A percentile compares a stretch with the other conserved stretches of the same genome.
These are phyloP conservation scores for Orbilia oligospora DNA, from an alignment of 2,329 filamentous ascomycete genomes.

Conservation along the genomic window DNA sequence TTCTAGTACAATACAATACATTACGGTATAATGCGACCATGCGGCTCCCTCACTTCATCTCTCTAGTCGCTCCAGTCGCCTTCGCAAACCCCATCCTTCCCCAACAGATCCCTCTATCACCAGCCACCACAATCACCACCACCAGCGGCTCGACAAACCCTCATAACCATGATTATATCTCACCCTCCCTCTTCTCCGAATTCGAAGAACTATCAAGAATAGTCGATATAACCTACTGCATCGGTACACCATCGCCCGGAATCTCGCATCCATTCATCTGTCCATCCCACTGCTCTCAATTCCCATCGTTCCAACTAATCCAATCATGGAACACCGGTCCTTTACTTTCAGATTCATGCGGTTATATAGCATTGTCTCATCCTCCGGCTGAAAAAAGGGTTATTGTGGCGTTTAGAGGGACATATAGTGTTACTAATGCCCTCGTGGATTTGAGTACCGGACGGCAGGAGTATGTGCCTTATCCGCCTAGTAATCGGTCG, in stretches of 20 bases:
- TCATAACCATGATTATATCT: slow-evolving; percentile 34
- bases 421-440: slow-evolving; percentile 92
- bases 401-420: slow-evolving; percentile 91
- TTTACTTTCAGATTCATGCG: slow-evolving; percentile 89
- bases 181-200: slow-evolving; percentile 69
- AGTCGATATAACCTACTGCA: slow-evolving; percentile 85
- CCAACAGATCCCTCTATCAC: slow-evolving; percentile 31
- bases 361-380: slow-evolving; percentile 92
- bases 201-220: slow-evolving; percentile 91
- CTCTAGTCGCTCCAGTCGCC: not conserved
- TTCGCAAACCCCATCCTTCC: slow-evolving; percentile 45
- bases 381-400: slow-evolving; percentile 74
- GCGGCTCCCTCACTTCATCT: slow-evolving; percentile 4
- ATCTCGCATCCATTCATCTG: slow-evolving; percentile 87
- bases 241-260: slow-evolving; percentile 79
- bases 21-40: slow-evolving; percentile 14
- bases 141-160: too few species aligned
- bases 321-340: slow-evolving; percentile 90
- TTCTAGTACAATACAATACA: not conserved
- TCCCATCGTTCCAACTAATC: slow-evolving; percentile 82
- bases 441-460: slow-evolving; percentile 90
- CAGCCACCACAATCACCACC: not conserved
- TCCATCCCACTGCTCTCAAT: slow-evolving; percentile 86
- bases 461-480: slow-evolving; percentile 91
- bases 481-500: slow-evolving; percentile 72